Percentiles rank a stretch among this genome's conserved stretches.
Conservation (phyloP, 345 rosid genomes). For the Salix brachista region DNA sequence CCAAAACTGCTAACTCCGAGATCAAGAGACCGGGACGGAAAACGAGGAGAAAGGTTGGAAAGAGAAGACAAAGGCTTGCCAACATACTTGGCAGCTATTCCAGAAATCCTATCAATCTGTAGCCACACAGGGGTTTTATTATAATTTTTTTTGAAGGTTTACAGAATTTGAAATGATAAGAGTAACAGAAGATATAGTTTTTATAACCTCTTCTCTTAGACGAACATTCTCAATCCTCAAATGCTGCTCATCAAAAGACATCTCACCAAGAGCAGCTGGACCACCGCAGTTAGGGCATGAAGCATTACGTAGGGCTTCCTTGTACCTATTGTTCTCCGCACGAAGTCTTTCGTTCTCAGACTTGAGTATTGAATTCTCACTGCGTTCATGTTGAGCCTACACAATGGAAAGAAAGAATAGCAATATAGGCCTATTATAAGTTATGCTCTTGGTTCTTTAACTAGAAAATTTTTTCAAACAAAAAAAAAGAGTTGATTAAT, state of each 20-base stretch:
- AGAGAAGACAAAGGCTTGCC: conserved; percentile 66
- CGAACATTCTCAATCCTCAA: conserved; percentile 86
- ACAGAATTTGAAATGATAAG: neutral
- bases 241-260: conserved; percentile 98
- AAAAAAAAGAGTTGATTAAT: neutral
- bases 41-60: conserved; percentile 44
- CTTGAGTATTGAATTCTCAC: conserved; percentile 71
- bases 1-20: conserved; percentile 51
- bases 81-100: conserved; percentile 72
- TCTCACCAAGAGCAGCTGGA: conserved; percentile 78
- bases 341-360: conserved; percentile 83
- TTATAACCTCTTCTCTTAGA: conserved; percentile 71
- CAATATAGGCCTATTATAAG: neutral
- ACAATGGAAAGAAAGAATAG: neutral
- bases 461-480: neutral
- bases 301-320: conserved; percentile 66
- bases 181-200: neutral
- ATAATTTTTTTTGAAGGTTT: too few species aligned
- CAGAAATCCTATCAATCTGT: conserved; percentile 84
- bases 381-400: conserved; percentile 87
- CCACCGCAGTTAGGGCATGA: conserved; percentile 93
- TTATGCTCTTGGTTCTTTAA: neutral
- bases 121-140: neutral
- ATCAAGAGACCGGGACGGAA: conserved; percentile 51
- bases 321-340: conserved; percentile 71